A percentile compares a stretch with the other conserved stretches of the same genome.
Evolutionary conservation across 1,284 basidiomycete genomes (phyloP).

Genomic region (Ganoderma multipileum): DNA sequence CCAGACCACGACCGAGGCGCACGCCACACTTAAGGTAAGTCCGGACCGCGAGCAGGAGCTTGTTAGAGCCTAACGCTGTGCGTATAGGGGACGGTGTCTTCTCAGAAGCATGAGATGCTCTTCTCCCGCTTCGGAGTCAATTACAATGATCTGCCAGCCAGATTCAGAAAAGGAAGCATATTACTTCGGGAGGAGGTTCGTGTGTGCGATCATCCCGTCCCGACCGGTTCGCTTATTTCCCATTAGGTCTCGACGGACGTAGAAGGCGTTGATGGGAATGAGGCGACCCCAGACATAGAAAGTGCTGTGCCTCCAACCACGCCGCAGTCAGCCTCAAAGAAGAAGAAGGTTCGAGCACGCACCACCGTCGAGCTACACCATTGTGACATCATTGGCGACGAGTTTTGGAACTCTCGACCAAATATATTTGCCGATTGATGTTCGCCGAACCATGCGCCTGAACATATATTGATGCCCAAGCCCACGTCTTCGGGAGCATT

Average conservation of each 20-base stretch:
- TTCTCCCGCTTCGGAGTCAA: slow-evolving; percentile 87
- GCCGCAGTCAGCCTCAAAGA: slow-evolving; percentile 28
- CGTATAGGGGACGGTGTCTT: slow-evolving; percentile 82
- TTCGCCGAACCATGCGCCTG: neutral
- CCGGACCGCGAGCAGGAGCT: neutral
- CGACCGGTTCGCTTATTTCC: neutral
- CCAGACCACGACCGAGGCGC: slow-evolving; percentile 81
- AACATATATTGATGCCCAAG: neutral
- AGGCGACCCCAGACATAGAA: neutral
- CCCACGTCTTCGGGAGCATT: neutral
- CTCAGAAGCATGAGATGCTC: slow-evolving; percentile 92
- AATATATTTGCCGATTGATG: slow-evolving; percentile 46
- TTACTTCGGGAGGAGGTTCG: slow-evolving; percentile 68
- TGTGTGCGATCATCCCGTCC: slow-evolving; percentile 2
- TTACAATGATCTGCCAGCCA: slow-evolving; percentile 80
- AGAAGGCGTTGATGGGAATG: neutral
- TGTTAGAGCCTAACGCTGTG: neutral
- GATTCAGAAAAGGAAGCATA: slow-evolving; percentile 89
- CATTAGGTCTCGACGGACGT: slow-evolving; percentile 2
- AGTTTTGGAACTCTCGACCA: slow-evolving; percentile 74
- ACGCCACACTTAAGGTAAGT: slow-evolving; percentile 75
- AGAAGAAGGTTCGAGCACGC: slow-evolving; percentile 44
- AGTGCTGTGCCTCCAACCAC: neutral
- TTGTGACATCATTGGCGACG: slow-evolving; percentile 84
- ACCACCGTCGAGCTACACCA: slow-evolving; percentile 67